Evolutionary conservation across 768 basidiomycete genomes (phyloP), one percentile per base, ranked within the genome.

Genomic region (Lactarius quietus): DNA sequence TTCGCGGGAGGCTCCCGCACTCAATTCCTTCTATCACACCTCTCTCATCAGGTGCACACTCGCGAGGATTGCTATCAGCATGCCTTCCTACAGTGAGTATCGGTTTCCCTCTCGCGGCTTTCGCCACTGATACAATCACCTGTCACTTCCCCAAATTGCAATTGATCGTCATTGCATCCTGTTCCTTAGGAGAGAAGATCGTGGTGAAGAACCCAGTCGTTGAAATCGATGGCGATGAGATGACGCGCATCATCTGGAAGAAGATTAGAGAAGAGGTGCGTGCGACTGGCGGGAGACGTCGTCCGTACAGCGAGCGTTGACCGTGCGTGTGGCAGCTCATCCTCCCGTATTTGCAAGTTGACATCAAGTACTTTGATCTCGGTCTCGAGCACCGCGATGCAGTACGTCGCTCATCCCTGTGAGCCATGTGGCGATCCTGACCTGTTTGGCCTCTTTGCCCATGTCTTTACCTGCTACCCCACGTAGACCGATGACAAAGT

Each of bases 161-260:
- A 51, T 51, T 23, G 9, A 52, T 52, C 51, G n/a, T n/a, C n/a
- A n/a, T n/a, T 23, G 7, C 55, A 3, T 41, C 41, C n/a, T n/a
- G 36, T 56, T 23, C n/a, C 45, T n/a, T 60, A 69, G 69, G 61
- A 51, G 62, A 68, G 48, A 91, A 89, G 75, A 95, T 97, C 72
- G 83, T 82, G 33, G 94, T 95, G 57, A 79, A 84, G 73, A 94
- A 95, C 73, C 94, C 94, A 7, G 85, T 97, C 54, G 94, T 97
- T 56, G 95, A 97, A 79, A 85, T 98, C 59, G 95, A 98, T 75
- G 95, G 95, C 55, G 95, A 97, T 78, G 96, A 99, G 79, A 98
- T 98, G 96, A 99, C 96, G 38, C 83, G 96, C 70, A 97, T 99
- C 73, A 99, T 98, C 76, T 98, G 93, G 94, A 95, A 94, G 85